phyloP scores from a whole-genome alignment of 2,329 filamentous ascomycete species.

The Podosphaera leucotricha region DNA sequence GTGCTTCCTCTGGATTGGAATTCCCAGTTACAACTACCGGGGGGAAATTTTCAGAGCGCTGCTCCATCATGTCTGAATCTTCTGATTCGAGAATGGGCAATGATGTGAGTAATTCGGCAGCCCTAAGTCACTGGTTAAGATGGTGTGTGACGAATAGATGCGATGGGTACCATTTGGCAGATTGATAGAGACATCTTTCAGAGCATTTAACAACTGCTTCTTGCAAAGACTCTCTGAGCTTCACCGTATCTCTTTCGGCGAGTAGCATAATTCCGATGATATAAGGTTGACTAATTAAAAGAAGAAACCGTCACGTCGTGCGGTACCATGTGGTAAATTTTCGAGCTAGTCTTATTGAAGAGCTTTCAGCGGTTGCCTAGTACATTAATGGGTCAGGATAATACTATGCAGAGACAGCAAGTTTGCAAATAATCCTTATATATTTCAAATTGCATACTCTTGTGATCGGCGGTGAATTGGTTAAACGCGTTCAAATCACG shows the following conservation, averaged over 20 bases:
- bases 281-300: neutral
- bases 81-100: slow-evolving; percentile 35
- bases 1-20: slow-evolving; percentile 45
- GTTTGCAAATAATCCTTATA: no score
- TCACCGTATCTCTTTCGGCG: slow-evolving; percentile 30
- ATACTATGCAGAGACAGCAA: no score
- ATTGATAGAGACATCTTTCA: slow-evolving; percentile 85
- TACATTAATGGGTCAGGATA: no score
- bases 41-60: slow-evolving; percentile 23
- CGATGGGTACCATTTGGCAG: slow-evolving; percentile 61
- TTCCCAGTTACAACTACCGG: slow-evolving; percentile 30
- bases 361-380: no score
- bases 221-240: slow-evolving; percentile 41
- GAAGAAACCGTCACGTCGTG: neutral
- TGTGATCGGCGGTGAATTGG: no score
- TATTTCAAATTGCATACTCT: no score
- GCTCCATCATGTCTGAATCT: slow-evolving; percentile 33
- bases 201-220: slow-evolving; percentile 78
- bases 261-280: slow-evolving; percentile 16
- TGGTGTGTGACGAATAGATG: slow-evolving; percentile 1
- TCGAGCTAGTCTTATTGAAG: no score
- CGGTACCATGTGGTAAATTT: no score
- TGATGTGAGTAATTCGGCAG: slow-evolving; percentile 76
- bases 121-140: slow-evolving; percentile 29
- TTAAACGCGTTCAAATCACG: no score